Base-by-base conservation (phyloP, 202 grass and related monocot genomes). In the Carex sylvatica region DNA sequence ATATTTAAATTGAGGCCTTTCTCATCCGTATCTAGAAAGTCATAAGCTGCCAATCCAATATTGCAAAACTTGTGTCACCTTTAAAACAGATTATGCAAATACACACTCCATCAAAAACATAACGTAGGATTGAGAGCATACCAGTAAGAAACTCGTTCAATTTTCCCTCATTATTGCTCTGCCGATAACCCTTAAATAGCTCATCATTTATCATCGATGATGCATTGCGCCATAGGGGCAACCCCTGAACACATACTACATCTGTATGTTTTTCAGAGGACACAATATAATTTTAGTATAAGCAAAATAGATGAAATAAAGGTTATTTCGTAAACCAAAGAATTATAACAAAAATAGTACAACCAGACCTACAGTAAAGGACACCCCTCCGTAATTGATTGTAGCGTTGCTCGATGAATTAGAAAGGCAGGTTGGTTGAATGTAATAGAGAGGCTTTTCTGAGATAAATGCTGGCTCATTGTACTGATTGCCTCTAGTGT, bases 61-160 rank as follows among this genome's bases (percentile, higher is more conserved):
- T 66, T 18, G 63, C 9, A 82, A 0, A 55, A 46, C 3, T n/a
- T 16, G 3, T 62, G 54, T 64, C 10, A 47, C 33, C 11, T 46
- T 52, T 31, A 9, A 66, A 54, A 19, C 28, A 9, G 60, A 65
- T 65, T 60, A 73, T 30, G 52, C 12, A 71, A 71, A 15, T 69
- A 66, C 16, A 80, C 35, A n/a, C n/a, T 14, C 26, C 14, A 8
- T 9, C 61, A 61, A 24, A 61, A 33, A 85, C 74, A 24, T 78
- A 53, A 83, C 28, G 3, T 74, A 51, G 63, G 28, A 28, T 53
- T 71, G 19, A 83, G 70, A 87, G 52, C 9, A 38, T 28, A 98
- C 95, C 95, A 83, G 90, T 83, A 74, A 88, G 63, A 84, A 90
- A 98, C 83, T 98, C 92, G 71, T 98, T 98, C 4, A 83, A 80